Evolutionary conservation across 2,329 filamentous ascomycete genomes (phyloP).

Genomic region (Proliferodiscus dingleyae): DNA sequence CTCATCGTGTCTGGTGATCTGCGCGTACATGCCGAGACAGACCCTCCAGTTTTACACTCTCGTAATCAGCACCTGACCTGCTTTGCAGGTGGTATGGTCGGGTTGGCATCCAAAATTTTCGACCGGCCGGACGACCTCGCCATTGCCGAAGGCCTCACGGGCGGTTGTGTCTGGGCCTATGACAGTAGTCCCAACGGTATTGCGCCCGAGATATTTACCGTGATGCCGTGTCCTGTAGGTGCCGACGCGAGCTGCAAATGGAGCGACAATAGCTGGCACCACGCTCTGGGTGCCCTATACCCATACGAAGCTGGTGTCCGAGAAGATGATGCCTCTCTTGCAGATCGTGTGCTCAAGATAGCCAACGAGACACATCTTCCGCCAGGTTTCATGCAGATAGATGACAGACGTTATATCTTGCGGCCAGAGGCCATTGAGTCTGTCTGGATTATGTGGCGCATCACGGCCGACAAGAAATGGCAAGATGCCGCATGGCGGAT

Average conservation of each 20-base stretch:
- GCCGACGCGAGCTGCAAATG: slow-evolving; percentile 22
- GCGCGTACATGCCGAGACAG: slow-evolving; percentile 22
- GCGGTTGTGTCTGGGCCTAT: slow-evolving; percentile 62
- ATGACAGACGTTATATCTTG: slow-evolving; percentile 43
- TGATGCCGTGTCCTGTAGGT: slow-evolving; percentile 26
- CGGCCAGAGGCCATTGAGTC: slow-evolving; percentile 64
- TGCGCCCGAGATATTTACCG: slow-evolving; percentile 54
- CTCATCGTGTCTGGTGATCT: slow-evolving; percentile 48
- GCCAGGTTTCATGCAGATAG: slow-evolving; percentile 20
- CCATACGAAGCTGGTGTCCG: slow-evolving; percentile 60
- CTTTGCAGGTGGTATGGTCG: slow-evolving; percentile 68
- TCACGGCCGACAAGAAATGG: slow-evolving; percentile 29
- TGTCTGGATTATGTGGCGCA: slow-evolving; percentile 54
- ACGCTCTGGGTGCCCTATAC: slow-evolving; percentile 8
- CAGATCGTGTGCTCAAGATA: slow-evolving; percentile 7
- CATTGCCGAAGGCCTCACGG: slow-evolving; percentile 52
- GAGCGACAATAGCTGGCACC: slow-evolving; percentile 47
- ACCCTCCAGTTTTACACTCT: slow-evolving; percentile 33
- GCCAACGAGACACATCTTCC: slow-evolving; percentile 17
- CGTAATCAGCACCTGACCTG: slow-evolving; percentile 62
- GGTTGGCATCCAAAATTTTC: slow-evolving; percentile 60
- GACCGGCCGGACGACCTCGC: slow-evolving; percentile 47
- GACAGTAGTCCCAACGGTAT: slow-evolving; percentile 51
- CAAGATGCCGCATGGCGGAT: slow-evolving; percentile 45
- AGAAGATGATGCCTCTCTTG: slow-evolving; percentile 1